A percentile compares a stretch with the other conserved stretches of the same genome.
These are phyloP conservation scores for Triticum turgidum DNA, from an alignment of 176 grass and related monocot genomes.

Conservation along the genomic window DNA sequence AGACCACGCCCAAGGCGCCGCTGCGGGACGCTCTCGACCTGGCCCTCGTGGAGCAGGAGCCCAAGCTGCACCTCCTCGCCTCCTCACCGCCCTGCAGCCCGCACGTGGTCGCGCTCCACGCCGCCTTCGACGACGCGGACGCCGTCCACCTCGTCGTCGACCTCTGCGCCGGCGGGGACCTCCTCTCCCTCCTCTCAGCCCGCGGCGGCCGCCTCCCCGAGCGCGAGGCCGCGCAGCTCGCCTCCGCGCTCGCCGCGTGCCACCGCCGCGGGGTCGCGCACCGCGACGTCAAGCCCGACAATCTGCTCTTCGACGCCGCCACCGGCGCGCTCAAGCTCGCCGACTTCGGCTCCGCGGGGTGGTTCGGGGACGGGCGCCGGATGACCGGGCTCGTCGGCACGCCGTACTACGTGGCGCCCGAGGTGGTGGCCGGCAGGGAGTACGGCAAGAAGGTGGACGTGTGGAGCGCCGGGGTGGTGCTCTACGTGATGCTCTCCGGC, in stretches of 20 bases:
- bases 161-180: slow-evolving; percentile 54
- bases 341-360: slow-evolving; percentile 74
- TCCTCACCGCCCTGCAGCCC: slow-evolving; percentile 29
- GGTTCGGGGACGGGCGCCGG: slow-evolving; percentile 47
- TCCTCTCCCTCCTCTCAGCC: slow-evolving; percentile 41
- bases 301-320: slow-evolving; percentile 56
- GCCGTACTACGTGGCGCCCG: slow-evolving; percentile 75
- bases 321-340: slow-evolving; percentile 51
- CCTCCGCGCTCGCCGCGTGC: slow-evolving; percentile 39
- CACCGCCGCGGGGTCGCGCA: slow-evolving; percentile 77
- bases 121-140: slow-evolving; percentile 55
- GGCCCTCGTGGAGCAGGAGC: slow-evolving; percentile 59
- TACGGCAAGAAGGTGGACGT: slow-evolving; percentile 84
- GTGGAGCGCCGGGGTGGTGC: slow-evolving; percentile 79
- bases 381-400: slow-evolving; percentile 68
- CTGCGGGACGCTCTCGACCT: slow-evolving; percentile 65
- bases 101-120: slow-evolving; percentile 49
- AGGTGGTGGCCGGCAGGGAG: slow-evolving; percentile 56
- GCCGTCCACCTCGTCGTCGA: slow-evolving; percentile 63
- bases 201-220: slow-evolving; percentile 51
- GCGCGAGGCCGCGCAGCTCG: slow-evolving; percentile 47
- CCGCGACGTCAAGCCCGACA: slow-evolving; percentile 88
- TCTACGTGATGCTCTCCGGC: slow-evolving; percentile 69
- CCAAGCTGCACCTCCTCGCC: slow-evolving; percentile 60
- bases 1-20: slow-evolving; percentile 52